phyloP scores from a whole-genome alignment of 768 basidiomycete genomes.

The Grammothele lineata region DNA sequence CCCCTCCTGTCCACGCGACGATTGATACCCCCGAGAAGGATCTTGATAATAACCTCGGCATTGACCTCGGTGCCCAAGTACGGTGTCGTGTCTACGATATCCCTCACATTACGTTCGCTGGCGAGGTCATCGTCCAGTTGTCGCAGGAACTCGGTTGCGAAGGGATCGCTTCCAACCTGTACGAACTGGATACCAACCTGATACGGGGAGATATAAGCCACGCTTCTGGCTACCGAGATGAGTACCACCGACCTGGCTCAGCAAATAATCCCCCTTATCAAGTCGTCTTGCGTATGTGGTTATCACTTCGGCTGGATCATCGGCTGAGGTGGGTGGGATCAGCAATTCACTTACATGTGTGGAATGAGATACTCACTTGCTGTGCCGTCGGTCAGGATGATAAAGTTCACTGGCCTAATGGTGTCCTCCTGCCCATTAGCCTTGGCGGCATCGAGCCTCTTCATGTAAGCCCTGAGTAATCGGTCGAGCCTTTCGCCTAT shows the following conservation, averaged over 20 bases:
- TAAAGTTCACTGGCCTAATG: constrained; percentile 54
- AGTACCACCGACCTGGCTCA: constrained; percentile 43
- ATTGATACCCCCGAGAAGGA: constrained; percentile 64
- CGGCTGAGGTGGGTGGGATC: constrained; percentile 30
- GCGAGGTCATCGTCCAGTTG: constrained; percentile 55
- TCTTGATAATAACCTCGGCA: constrained; percentile 52
- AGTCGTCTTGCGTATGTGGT: constrained; percentile 44
- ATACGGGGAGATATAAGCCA: not conserved
- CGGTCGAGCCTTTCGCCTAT: constrained; percentile 39
- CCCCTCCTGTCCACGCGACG: constrained; percentile 40
- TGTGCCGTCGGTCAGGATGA: constrained; percentile 62
- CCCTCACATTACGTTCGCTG: constrained; percentile 41
- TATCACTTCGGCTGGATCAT: constrained; percentile 48
- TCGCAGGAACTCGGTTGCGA: constrained; percentile 40
- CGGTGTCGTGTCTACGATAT: constrained; percentile 70
- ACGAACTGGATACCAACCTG: constrained; percentile 71
- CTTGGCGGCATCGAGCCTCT: constrained; percentile 30
- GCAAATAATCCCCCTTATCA: constrained; percentile 46
- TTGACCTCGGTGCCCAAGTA: constrained; percentile 39
- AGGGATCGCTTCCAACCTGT: constrained; percentile 53
- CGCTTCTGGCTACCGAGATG: too few relatives aligned
- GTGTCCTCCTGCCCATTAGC: constrained; percentile 12
- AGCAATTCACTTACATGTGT: not conserved
- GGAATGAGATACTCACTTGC: constrained; percentile 40
- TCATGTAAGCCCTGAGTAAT: constrained; percentile 36